Conservation (phyloP, 129 eudicot genomes). For the Lactuca saligna region DNA sequence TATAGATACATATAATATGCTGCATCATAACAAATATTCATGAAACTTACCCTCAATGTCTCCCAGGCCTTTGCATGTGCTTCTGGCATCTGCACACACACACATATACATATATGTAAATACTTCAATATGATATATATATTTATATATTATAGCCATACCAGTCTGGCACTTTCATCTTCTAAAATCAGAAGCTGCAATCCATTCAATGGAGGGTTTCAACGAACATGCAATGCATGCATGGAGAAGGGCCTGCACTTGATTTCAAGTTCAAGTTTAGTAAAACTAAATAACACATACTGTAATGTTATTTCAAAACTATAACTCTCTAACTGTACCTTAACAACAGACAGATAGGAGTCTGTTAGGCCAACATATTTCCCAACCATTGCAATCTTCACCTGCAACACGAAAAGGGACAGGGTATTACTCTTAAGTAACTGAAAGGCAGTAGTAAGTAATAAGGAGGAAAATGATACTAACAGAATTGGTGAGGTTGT, state of each 20-base stretch:
- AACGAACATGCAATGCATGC: slow-evolving; percentile 86
- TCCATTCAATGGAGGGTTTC: slow-evolving; percentile 89
- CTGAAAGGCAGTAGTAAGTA: too few relatives aligned
- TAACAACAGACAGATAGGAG: slow-evolving; percentile 93
- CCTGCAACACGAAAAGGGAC: too few relatives aligned
- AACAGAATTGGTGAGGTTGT: slow-evolving; percentile 76
- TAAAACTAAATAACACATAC: not conserved
- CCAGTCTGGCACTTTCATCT: slow-evolving; percentile 87
- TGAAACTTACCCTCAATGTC: slow-evolving; percentile 59
- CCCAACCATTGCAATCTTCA: slow-evolving; percentile 97
- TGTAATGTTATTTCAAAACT: not conserved
- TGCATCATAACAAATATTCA: slow-evolving; percentile 7
- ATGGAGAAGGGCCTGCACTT: slow-evolving; percentile 84
- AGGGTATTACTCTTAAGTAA: too few relatives aligned
- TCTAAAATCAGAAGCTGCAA: slow-evolving; percentile 99
- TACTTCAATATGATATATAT: not conserved
- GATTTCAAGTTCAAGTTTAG: slow-evolving; percentile 1
- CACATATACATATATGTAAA: not conserved
- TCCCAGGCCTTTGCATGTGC: slow-evolving; percentile 88
- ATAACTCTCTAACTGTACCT: slow-evolving; percentile 41
- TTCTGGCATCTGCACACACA: slow-evolving; percentile 78
- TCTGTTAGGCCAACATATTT: slow-evolving; percentile 90
- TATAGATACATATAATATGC: too few relatives aligned
- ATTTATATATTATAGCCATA: slow-evolving; percentile 17
- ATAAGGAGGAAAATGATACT: slow-evolving; percentile 37